phyloP scores from a whole-genome alignment of 345 rosid genomes.

The Gossypium longicalyx region DNA sequence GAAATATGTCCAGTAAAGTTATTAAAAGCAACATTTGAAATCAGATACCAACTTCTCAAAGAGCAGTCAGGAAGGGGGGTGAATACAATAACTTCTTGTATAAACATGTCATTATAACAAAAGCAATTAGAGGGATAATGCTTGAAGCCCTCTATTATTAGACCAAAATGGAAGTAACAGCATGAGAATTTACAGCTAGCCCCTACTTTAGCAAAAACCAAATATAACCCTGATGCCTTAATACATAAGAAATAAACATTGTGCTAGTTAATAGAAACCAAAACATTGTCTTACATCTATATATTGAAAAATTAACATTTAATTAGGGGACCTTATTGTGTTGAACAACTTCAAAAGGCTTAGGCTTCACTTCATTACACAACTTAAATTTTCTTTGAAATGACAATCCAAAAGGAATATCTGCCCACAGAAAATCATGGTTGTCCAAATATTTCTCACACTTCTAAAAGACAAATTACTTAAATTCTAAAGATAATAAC shows the following conservation, averaged over 20 bases:
- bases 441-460: slow-evolving; percentile 1
- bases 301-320: background rate
- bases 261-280: background rate
- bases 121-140: background rate
- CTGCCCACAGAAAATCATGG: background rate
- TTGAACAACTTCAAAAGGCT: background rate
- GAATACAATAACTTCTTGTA: background rate
- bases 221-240: background rate
- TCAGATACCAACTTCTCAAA: background rate
- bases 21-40: slow-evolving; percentile 5
- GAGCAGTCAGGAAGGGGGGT: background rate
- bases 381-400: background rate
- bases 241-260: background rate
- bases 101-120: background rate
- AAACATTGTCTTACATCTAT: background rate
- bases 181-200: background rate
- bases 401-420: background rate
- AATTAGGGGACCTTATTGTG: background rate
- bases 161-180: background rate
- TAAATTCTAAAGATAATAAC: background rate
- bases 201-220: background rate
- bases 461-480: background rate
- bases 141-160: background rate
- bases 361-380: background rate
- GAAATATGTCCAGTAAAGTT: background rate